Evolutionary conservation across 306 rosid species (phyloP).

Genomic region (Medicago truncatula): DNA sequence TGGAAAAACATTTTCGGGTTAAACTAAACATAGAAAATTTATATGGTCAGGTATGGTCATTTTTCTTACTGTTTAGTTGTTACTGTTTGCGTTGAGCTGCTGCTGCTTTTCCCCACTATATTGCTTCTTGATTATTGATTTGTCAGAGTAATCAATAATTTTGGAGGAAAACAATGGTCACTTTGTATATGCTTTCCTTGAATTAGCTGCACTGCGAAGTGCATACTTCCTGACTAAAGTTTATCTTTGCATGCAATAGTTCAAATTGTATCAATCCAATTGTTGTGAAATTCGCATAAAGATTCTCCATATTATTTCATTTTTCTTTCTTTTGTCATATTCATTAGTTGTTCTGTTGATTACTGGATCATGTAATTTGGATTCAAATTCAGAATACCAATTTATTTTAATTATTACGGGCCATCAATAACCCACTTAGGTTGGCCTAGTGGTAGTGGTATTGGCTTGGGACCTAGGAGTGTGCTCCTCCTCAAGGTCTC

Average conservation of each 20-base stretch:
- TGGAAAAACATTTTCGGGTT: slow-evolving; percentile 61
- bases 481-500: no score
- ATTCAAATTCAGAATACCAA: slow-evolving; percentile 2
- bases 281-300: background rate
- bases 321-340: background rate
- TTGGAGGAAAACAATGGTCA: background rate
- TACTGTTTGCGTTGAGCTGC: slow-evolving; percentile 1
- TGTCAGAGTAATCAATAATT: slow-evolving; percentile 25
- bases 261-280: background rate
- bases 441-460: no score
- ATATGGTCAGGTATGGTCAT: slow-evolving; percentile 65
- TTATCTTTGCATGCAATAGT: slow-evolving; percentile 9
- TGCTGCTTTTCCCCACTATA: background rate
- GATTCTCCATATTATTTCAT: background rate
- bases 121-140: slow-evolving; percentile 1
- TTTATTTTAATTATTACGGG: slow-evolving; percentile 8
- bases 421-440: no score
- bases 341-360: slow-evolving; percentile 16
- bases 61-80: slow-evolving; percentile 7
- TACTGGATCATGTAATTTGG: slow-evolving; percentile 1
- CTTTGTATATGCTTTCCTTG: background rate
- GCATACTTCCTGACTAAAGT: background rate
- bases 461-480: no score
- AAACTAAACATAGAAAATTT: slow-evolving; percentile 52
- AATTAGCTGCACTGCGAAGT: background rate